Base-by-base conservation (phyloP, 2,329 filamentous ascomycete genomes). In the Calycina herbarum region DNA sequence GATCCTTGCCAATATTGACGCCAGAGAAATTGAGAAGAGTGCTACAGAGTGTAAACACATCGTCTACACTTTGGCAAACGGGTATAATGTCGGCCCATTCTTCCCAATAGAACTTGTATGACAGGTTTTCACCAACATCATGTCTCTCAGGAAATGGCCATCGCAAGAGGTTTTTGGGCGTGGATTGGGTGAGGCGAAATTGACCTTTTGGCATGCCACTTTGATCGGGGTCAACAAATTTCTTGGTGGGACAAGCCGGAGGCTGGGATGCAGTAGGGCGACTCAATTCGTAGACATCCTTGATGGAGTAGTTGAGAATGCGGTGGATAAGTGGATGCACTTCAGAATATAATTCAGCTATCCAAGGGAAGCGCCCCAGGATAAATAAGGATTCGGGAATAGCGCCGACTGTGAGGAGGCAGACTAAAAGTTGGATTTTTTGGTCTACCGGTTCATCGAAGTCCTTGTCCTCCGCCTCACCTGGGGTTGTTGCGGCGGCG, bases 11-110 rank as follows among this genome's bases (percentile, higher is more conserved):
- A 69, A 98, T 94, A 74, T 93, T 93, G 68, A 96, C 89, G 1
- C 95, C 94, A 0, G 94, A 90, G 29, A 94, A 81, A 70, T 95
- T 96, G 57, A 97, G 81, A 27, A 99, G 84, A 0, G 93, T 94
- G 65, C 88, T 86, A 77, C 93, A 96, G 0, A 97, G 85, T 2
- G 89, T 88, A 77, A 98, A 95, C 15, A 99, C 85, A 75, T 99
- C 95, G 68, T 97, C 93, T 5, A 97, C 87, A 1, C 83, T 91
- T 76, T 96, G 94, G 75, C 95, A 99, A 24, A 97, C 81, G 0
- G 95, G 96, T 57, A 99, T 84, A 69, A 95, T 96, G 77, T 98
- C 94, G 2, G 89, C 85, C 95, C 95, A 99, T 72, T 98, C 95
- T 66, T 97, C 93, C 89, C 95, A 97, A 77, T 99, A 99, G 76